These are phyloP conservation scores for Xerocomus potaroensis DNA, from an alignment of 768 basidiomycete genomes.

Conservation along the genomic window DNA sequence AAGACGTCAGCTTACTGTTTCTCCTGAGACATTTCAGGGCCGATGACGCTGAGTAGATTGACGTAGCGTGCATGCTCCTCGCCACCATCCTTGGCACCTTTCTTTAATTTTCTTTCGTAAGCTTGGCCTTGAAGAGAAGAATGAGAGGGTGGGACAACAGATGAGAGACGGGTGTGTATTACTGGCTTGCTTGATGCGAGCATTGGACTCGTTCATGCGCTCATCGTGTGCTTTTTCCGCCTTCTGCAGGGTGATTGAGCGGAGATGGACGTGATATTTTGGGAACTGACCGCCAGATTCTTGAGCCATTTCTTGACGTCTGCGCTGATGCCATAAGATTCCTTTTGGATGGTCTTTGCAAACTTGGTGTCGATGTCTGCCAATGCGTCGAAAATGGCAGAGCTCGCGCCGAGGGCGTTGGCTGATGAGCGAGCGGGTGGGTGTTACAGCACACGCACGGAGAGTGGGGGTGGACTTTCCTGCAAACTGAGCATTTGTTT, in stretches of 20 bases:
- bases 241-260: slow-evolving; percentile 45
- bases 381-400: slow-evolving; percentile 63
- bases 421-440: slow-evolving; percentile 34
- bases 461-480: slow-evolving; percentile 38
- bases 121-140: slow-evolving; percentile 46
- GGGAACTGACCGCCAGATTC: slow-evolving; percentile 60
- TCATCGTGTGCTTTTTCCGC: slow-evolving; percentile 79
- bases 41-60: slow-evolving; percentile 62
- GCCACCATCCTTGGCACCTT: slow-evolving; percentile 56
- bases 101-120: slow-evolving; percentile 81
- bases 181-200: slow-evolving; percentile 77
- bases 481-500: slow-evolving; percentile 57
- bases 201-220: slow-evolving; percentile 58
- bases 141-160: slow-evolving; percentile 7
- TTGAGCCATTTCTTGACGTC: slow-evolving; percentile 87
- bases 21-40: slow-evolving; percentile 75
- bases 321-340: slow-evolving; percentile 56
- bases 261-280: not conserved
- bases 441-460: no score
- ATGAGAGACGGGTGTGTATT: not conserved
- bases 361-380: slow-evolving; percentile 73
- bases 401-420: slow-evolving; percentile 62
- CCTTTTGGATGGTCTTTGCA: slow-evolving; percentile 68
- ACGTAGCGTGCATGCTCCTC: slow-evolving; percentile 81
- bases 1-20: slow-evolving; percentile 75